Evolutionary conservation across 2,329 filamentous ascomycete species (phyloP), one percentile per base, ranked within the genome.

Genomic region (Elsinoe arachidis): DNA sequence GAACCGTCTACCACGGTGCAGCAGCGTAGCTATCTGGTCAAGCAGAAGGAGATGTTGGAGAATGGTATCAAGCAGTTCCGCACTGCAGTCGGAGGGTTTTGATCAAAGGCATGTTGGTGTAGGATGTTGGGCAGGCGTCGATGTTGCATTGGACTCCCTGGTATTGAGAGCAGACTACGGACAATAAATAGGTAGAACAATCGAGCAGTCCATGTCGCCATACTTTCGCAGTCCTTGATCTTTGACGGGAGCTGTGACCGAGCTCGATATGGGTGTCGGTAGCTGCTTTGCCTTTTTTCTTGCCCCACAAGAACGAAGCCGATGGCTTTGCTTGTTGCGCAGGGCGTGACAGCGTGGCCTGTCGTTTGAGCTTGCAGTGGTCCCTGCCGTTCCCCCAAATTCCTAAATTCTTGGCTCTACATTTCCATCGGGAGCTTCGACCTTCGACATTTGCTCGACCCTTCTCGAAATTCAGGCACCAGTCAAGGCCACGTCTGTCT

Each of bases 11-110:
- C 68, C 51, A 62, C 63, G 2, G 64, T 61, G 1, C 56, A 60
- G 15, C 61, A 68, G 58, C 66, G 73, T 3, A 55, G 55, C 2
- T 56, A 58, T 30, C 57, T 74, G 15, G 65, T 70, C 56, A 47
- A 55, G 1, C 62, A 63, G 21, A 69, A 64, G 63, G 54, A 39
- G 14, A 69, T 67, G 64, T 59, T 74, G 46, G 69, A 73, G 63
- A 65, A 67, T 14, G 71, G 71, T 1, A 44, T 68, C 1, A 60
- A 69, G 34, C 69, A 63, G 0, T 73, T 74, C 57, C 19, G 43
- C 19, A 17, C 3, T 21, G 39, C 17, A 12, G n/a, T 46, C 2
- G 53, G 52, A 60, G 7, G 9, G 2, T 44, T 46, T 34, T 56
- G 39, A 56, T 11, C 14, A 23, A n/a, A n/a, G 23, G 14, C 17